A percentile compares a stretch with the other conserved stretches of the same genome.
phyloP scores from a whole-genome alignment of 495 filamentous ascomycete species.

The Neurospora tetraspora region DNA sequence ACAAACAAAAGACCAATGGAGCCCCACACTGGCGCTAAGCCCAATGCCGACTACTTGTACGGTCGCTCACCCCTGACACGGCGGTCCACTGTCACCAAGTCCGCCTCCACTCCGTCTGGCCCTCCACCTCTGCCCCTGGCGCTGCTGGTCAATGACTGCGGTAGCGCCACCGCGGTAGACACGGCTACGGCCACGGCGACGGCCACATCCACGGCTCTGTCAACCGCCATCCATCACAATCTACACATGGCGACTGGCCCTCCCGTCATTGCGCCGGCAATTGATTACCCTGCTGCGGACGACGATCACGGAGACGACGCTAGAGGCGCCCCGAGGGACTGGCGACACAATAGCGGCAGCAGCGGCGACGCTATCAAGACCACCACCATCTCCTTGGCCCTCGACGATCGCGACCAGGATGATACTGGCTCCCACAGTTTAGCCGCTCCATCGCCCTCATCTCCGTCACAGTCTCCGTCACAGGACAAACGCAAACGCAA shows the following conservation, averaged over 20 bases:
- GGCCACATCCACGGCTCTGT: constrained; percentile 11
- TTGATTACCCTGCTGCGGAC: neutral
- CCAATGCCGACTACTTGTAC: neutral
- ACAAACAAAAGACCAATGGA: neutral
- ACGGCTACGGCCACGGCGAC: constrained; percentile 10
- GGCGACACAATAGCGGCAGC: neutral
- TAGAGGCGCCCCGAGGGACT: neutral
- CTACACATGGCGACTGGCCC: constrained; percentile 6
- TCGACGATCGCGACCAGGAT: constrained; percentile 10
- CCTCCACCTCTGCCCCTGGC: neutral
- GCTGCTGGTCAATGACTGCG: neutral
- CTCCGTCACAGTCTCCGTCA: neutral
- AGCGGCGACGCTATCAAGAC: neutral
- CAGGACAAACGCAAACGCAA: neutral
- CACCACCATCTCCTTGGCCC: constrained; percentile 3
- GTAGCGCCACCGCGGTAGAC: neutral
- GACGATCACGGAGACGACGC: constrained; percentile 6
- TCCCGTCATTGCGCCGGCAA: constrained; percentile 1
- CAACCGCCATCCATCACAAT: neutral
- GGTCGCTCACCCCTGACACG: neutral
- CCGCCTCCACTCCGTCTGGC: neutral
- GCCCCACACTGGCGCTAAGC: neutral
- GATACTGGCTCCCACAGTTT: constrained; percentile 3
- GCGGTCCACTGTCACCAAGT: neutral
- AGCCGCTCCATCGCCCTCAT: neutral